Evolutionary conservation across 2,329 filamentous ascomycete species (phyloP).

Genomic region (Rutstroemia sp.): DNA sequence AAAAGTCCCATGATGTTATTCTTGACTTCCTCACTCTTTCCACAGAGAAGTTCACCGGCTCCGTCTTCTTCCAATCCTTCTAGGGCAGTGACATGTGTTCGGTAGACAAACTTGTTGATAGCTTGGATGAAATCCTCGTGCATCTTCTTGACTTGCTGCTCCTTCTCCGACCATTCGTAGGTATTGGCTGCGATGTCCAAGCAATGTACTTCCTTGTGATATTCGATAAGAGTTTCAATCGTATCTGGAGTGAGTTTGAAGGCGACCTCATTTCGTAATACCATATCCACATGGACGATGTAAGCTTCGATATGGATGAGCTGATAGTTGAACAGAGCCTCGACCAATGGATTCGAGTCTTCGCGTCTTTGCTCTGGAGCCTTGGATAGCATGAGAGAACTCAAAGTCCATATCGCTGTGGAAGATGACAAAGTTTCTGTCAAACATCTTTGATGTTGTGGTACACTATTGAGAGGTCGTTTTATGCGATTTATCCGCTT

Average conservation of each 20-base stretch:
- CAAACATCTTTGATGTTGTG: slow-evolving; percentile 90
- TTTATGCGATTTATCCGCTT: slow-evolving; percentile 97
- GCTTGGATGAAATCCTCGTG: slow-evolving; percentile 96
- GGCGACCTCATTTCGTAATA: slow-evolving; percentile 91
- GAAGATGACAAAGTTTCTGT: slow-evolving; percentile 86
- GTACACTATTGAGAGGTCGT: slow-evolving; percentile 92
- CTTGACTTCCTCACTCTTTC: slow-evolving; percentile 91
- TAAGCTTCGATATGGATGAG: slow-evolving; percentile 93
- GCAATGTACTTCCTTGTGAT: slow-evolving; percentile 93
- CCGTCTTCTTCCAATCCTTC: slow-evolving; percentile 97
- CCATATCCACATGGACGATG: slow-evolving; percentile 98
- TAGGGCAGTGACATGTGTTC: slow-evolving; percentile 78
- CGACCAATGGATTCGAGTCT: slow-evolving; percentile 74
- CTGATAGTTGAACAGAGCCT: slow-evolving; percentile 88
- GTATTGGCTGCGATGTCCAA: slow-evolving; percentile 82
- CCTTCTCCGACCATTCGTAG: slow-evolving; percentile 95
- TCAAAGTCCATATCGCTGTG: slow-evolving; percentile 90
- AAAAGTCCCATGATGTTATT: slow-evolving; percentile 75
- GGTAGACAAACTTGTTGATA: slow-evolving; percentile 94
- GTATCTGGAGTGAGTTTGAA: slow-evolving; percentile 95
- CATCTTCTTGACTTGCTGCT: slow-evolving; percentile 90
- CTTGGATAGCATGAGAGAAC: slow-evolving; percentile 88
- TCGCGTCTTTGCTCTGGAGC: slow-evolving; percentile 78
- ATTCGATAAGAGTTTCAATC: slow-evolving; percentile 87
- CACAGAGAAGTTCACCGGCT: slow-evolving; percentile 83